Conservation (phyloP, 768 basidiomycete species). For the Coprinopsis sp. region DNA sequence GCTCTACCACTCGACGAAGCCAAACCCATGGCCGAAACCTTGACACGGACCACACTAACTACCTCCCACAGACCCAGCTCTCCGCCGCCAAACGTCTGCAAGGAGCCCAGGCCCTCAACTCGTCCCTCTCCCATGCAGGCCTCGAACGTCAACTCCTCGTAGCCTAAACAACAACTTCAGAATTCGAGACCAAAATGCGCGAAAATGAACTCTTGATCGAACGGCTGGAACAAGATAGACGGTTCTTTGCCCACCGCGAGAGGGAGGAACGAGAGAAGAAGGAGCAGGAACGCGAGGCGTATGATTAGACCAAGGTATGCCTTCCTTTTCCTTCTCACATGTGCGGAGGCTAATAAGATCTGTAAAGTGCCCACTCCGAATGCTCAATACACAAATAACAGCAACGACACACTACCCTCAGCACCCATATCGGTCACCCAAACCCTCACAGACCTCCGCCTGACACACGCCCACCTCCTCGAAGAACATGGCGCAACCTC, state of each 20-base stretch:
- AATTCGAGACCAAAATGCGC: constrained; percentile 63
- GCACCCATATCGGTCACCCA: too few species aligned
- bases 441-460: too few species aligned
- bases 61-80: constrained; percentile 45
- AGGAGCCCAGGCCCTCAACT: constrained; percentile 57
- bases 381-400: too few species aligned
- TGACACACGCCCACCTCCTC: too few species aligned
- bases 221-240: constrained; percentile 62
- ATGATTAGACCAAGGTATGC: constrained; percentile 59
- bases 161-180: constrained; percentile 54
- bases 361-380: too few species aligned
- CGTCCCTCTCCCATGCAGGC: constrained; percentile 56
- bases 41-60: background rate
- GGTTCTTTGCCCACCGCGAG: constrained; percentile 67
- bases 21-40: background rate
- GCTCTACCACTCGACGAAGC: too few species aligned
- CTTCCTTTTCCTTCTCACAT: too few species aligned
- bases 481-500: too few species aligned
- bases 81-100: constrained; percentile 66
- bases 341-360: too few species aligned
- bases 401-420: too few species aligned
- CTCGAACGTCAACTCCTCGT: constrained; percentile 67
- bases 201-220: constrained; percentile 63
- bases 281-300: constrained; percentile 47
- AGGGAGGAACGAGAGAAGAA: constrained; percentile 64